Evolutionary conservation across 768 basidiomycete genomes (phyloP), one percentile per base, ranked within the genome.

Genomic region (Cystofilobasidium capitatum): DNA sequence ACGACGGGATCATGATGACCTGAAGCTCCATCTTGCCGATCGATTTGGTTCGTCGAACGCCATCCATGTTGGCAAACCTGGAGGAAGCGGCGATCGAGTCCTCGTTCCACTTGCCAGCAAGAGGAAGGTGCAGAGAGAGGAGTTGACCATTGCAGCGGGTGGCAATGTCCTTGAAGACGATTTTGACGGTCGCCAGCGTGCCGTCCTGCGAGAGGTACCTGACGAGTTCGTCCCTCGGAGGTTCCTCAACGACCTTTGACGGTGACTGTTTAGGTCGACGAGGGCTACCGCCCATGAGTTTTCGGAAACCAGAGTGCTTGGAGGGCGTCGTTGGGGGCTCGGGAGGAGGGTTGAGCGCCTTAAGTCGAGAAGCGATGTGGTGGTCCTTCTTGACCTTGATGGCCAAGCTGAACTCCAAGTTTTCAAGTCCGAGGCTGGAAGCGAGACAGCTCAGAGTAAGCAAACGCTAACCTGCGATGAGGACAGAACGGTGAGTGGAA

Each of bases 321-420:
- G 79, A 75, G 60, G 86, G 84, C 76, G 88, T 89, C 59, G 88
- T 86, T 1, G 83, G 81, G 1, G 89, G 85, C 3, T 79, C 58
- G 77, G 81, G 57, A 24, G 39, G 79, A n/a, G 82, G 76, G 26
- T 83, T 81, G 58, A 85, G 79, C 3, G 84, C 82, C 71, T 87
- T 88, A 76, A 86, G 85, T 73, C 91, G 88, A 2, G 86, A 79
- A 54, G 85, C 79, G 71, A 96, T 86, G 72, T 96, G 91, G 36
- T 88, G 84, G 75, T 93, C 90, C 55, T 86, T 84, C 55, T 88
- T 85, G 72, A 97, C 80, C 75, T 91, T 92, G 72, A 98, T 78
- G 0, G 86, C 88, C 29, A 98, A 82, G 3, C 91, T 91, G 78
- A 98, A 96, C 75, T 96, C 91, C 64, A 97, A 85, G 76, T 96